A percentile compares a stretch with the other conserved stretches of the same genome.
Evolutionary conservation across 1,284 basidiomycete genomes (phyloP).

Genomic region (Vanrija humicola): DNA sequence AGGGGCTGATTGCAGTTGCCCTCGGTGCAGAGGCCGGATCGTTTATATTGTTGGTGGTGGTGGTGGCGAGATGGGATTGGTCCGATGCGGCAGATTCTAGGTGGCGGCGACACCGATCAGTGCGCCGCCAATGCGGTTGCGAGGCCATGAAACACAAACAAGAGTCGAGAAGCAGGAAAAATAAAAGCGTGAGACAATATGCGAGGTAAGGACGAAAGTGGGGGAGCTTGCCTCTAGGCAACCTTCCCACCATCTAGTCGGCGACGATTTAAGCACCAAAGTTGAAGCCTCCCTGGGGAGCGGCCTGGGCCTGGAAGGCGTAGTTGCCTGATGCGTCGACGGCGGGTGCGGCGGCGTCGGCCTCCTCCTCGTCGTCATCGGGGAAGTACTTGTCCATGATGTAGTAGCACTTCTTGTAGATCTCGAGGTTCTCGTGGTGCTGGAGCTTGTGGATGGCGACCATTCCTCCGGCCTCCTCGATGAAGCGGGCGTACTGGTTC

Average conservation of each 20-base stretch:
- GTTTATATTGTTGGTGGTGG: conserved; percentile 12
- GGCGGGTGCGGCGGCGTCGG: conserved; percentile 68
- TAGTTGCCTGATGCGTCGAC: conserved; percentile 87
- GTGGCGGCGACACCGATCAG: conserved; percentile 4
- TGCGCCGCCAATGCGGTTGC: conserved; percentile 8
- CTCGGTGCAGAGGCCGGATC: conserved; percentile 14
- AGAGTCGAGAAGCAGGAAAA: neutral
- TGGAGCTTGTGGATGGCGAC: conserved; percentile 97
- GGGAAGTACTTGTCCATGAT: conserved; percentile 74
- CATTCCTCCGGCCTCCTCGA: conserved; percentile 99
- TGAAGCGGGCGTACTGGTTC: conserved; percentile 90
- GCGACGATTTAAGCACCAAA: conserved; percentile 55
- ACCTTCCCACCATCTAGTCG: neutral
- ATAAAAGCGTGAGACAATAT: neutral
- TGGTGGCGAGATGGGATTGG: conserved; percentile 5
- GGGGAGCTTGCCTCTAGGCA: neutral
- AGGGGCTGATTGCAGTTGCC: conserved; percentile 19
- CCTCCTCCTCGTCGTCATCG: conserved; percentile 54
- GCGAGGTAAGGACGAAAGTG: neutral
- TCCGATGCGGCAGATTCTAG: conserved; percentile 13
- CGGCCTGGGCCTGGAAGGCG: conserved; percentile 63
- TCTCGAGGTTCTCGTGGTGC: conserved; percentile 98
- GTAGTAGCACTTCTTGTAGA: conserved; percentile 99
- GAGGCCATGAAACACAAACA: neutral
- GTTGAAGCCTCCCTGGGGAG: conserved; percentile 90